Percentiles rank a stretch among this genome's conserved stretches.
phyloP scores from a whole-genome alignment of 768 basidiomycete species.

The Hirschioporus abietinus region DNA sequence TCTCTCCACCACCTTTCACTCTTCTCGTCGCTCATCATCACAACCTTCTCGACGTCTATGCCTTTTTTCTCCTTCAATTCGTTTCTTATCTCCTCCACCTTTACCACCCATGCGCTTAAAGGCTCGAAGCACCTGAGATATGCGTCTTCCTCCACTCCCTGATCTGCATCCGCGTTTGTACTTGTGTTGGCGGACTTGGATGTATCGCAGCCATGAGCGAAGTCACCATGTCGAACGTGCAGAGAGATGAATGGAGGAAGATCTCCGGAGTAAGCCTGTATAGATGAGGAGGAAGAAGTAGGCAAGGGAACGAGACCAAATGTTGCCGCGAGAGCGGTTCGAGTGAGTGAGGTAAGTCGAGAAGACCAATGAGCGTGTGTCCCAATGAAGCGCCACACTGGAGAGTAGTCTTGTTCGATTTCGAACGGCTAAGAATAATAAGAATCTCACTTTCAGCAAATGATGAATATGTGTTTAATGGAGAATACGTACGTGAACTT shows the following conservation, averaged over 20 bases:
- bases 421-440: constrained; percentile 38
- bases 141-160: constrained; percentile 8
- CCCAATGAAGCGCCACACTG: constrained; percentile 56
- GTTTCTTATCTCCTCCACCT: constrained; percentile 51
- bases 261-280: not conserved
- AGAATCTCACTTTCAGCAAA: not conserved
- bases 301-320: constrained; percentile 28
- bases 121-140: constrained; percentile 50
- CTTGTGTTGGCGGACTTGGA: not conserved
- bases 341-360: constrained; percentile 35
- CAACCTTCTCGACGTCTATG: constrained; percentile 42
- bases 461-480: not conserved
- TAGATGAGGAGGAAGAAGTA: not conserved
- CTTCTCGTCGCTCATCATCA: constrained; percentile 65
- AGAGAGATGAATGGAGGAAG: constrained; percentile 46
- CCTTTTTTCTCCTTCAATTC: constrained; percentile 42
- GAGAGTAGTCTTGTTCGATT: constrained; percentile 51
- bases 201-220: constrained; percentile 17
- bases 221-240: constrained; percentile 55
- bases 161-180: not conserved
- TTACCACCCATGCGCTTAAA: constrained; percentile 43
- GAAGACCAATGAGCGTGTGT: constrained; percentile 46
- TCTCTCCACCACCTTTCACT: constrained; percentile 53
- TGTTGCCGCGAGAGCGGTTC: constrained; percentile 40
- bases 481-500: not conserved